phyloP scores from a whole-genome alignment of 1,284 basidiomycete species.

The Boletus subluridellus region DNA sequence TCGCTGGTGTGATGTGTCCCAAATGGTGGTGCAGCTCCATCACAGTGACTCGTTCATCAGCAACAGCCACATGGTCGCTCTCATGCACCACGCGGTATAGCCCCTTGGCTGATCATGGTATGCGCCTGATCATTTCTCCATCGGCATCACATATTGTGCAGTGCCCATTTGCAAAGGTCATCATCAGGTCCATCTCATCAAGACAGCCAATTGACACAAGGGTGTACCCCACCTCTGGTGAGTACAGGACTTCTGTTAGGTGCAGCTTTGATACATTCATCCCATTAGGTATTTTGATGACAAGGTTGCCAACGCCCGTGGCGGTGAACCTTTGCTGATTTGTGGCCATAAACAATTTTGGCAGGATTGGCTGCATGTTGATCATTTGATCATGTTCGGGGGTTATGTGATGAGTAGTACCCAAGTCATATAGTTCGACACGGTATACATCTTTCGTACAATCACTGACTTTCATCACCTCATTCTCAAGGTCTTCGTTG shows the following conservation, averaged over 20 bases:
- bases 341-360: conserved; percentile 33
- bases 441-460: too few species aligned
- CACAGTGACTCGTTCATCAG: rapidly evolving
- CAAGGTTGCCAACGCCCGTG: conserved; percentile 34
- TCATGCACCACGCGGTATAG: background rate
- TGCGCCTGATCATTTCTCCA: background rate
- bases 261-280: too few species aligned
- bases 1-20: background rate
- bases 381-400: conserved; percentile 26
- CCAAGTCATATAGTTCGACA: conserved; percentile 39
- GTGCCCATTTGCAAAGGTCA: background rate
- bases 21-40: background rate
- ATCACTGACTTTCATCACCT: too few species aligned
- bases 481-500: too few species aligned
- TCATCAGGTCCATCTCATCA: background rate
- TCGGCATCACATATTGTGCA: background rate
- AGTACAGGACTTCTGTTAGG: conserved; percentile 19
- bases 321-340: conserved; percentile 37
- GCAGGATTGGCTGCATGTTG: conserved; percentile 18
- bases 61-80: background rate
- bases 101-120: background rate
- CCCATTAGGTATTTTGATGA: conserved; percentile 39
- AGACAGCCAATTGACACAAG: background rate
- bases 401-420: conserved; percentile 38
- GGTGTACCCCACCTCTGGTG: conserved; percentile 18